Evolutionary conservation across 345 rosid genomes (phyloP), one percentile per base, ranked within the genome.

Genomic region (Schrenkiella parvula): DNA sequence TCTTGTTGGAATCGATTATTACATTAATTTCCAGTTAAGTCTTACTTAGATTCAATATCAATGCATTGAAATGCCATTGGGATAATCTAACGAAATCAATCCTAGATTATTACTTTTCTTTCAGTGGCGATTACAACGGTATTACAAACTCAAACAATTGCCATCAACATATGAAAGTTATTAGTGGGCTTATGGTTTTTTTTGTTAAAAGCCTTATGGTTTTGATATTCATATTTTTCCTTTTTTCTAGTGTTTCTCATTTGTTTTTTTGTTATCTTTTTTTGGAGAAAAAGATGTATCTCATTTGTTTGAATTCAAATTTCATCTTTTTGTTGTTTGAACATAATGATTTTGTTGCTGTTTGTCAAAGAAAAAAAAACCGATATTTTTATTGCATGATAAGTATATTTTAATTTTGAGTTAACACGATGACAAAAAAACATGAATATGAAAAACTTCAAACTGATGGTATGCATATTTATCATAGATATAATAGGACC

Each of bases 401-500:
- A 13, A 37, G 13, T 38, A 31, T 46, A 55, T 29, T 39, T 39
- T 25, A 5, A 3, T 43, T 29, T 63, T 52, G 18, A 32, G 44
- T 29, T 29, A 50, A 39, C 14, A 59, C 10, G 18, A 51, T 18
- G 32, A n/a, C n/a, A 23, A 22, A 48, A 46, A 42, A 11, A 14
- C 31, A 66, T 46, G 54, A 35, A 73, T 18, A 34, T 34, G 32
- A 18, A 66, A 56, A 65, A 72, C 35, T 57, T 48, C 38, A 47
- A 28, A 68, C 39, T 75, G 51, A 51, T 51, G 42, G 42, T 59
- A 67, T 4, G 5, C 2, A 17, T 50, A 57, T 23, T 3, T 28
- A 39, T 38, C 5, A 31, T 53, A 62, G 4, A 60, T 26, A 2
- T 51, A 21, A 61, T 26, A 55, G 53, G 15, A 60, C 28, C 25